These are phyloP conservation scores for Zymoseptoria tritici DNA, from an alignment of 2,329 filamentous ascomycete genomes.

Conservation along the genomic window DNA sequence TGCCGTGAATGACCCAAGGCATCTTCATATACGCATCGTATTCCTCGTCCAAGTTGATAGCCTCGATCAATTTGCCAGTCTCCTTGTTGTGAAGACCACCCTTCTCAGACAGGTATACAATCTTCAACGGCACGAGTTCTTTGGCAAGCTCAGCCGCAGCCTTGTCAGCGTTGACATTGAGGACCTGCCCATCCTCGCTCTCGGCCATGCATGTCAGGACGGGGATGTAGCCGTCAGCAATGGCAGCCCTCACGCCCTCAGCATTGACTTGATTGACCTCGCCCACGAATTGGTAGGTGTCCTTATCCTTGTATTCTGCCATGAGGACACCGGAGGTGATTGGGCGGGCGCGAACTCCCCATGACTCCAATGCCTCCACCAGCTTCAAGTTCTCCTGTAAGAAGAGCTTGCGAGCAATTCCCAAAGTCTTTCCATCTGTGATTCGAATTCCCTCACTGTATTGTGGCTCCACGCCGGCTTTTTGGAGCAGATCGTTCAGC, in stretches of 20 bases:
- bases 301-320: conserved; percentile 91
- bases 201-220: conserved; percentile 96
- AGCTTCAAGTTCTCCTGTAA: conserved; percentile 92
- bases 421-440: conserved; percentile 90
- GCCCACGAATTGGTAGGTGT: conserved; percentile 91
- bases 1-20: conserved; percentile 91
- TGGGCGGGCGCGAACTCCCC: conserved; percentile 81
- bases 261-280: conserved; percentile 93
- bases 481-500: conserved; percentile 83
- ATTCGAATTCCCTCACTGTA: conserved; percentile 96
- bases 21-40: conserved; percentile 88
- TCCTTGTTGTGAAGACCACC: conserved; percentile 91
- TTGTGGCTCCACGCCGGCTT: conserved; percentile 85
- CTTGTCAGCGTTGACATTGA: conserved; percentile 97
- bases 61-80: conserved; percentile 89
- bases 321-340: conserved; percentile 85
- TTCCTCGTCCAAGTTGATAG: conserved; percentile 95
- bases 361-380: conserved; percentile 78
- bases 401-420: conserved; percentile 85
- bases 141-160: conserved; percentile 88
- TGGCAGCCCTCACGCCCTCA: conserved; percentile 80
- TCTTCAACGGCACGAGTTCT: conserved; percentile 85
- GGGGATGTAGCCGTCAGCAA: conserved; percentile 83
- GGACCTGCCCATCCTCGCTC: conserved; percentile 78
- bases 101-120: conserved; percentile 98